These are phyloP conservation scores for Lipomyces orientalis DNA, from an alignment of 805 yeast genomes.

Conservation along the genomic window DNA sequence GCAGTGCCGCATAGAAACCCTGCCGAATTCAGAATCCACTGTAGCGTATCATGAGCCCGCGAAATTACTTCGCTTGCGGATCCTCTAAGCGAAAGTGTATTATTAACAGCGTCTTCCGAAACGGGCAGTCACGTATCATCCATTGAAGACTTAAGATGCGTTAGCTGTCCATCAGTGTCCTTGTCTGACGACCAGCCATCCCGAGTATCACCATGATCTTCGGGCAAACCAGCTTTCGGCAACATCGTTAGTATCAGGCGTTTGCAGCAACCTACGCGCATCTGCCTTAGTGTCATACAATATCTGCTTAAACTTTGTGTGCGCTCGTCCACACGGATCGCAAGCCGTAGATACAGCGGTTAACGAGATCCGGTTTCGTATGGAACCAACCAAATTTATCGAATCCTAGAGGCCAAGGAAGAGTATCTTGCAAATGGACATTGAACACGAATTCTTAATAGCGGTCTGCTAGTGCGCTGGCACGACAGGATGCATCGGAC, in stretches of 20 bases:
- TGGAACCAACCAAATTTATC: conserved; percentile 67
- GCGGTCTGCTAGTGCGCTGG: conserved; percentile 52
- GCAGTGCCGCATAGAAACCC: conserved; percentile 5
- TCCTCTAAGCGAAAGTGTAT: conserved; percentile 50
- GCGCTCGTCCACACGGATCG: conserved; percentile 70
- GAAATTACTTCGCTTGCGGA: conserved; percentile 39
- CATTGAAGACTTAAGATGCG: conserved; percentile 63
- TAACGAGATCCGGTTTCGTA: conserved; percentile 60
- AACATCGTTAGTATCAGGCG: conserved; percentile 43
- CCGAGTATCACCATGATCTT: conserved; percentile 72
- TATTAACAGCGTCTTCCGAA: conserved; percentile 49
- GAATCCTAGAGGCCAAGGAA: conserved; percentile 76
- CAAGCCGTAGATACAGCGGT: conserved; percentile 69
- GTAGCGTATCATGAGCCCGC: conserved; percentile 34
- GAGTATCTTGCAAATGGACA: conserved; percentile 53
- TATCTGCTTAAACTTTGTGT: conserved; percentile 65
- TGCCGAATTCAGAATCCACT: conserved; percentile 13
- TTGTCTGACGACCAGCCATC: conserved; percentile 65
- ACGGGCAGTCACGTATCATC: conserved; percentile 64
- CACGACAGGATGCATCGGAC: conserved; percentile 47
- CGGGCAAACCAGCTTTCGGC: conserved; percentile 69
- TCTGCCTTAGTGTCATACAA: conserved; percentile 41
- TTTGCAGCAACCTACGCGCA: not conserved
- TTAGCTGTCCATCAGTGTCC: conserved; percentile 50
- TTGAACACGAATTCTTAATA: conserved; percentile 61